Conservation (phyloP, 2,329 filamentous ascomycete genomes). For the Plectosphaerella plurivora region DNA sequence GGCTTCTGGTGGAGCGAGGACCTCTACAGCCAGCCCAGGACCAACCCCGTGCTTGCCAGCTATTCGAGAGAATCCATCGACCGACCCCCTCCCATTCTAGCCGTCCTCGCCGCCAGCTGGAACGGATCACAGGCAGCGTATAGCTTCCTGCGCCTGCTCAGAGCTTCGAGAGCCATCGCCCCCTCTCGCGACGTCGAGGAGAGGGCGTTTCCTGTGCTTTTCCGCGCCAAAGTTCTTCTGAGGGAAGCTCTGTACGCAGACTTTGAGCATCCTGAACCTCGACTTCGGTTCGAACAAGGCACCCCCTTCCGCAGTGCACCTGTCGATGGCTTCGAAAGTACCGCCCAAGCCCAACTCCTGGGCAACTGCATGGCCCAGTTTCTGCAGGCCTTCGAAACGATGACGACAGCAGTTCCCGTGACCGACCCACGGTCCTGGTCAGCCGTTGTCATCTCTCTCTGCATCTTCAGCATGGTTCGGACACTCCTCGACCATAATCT, state of each 20-base stretch:
- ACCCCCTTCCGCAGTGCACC: conserved; percentile 13
- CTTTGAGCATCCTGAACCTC: conserved; percentile 43
- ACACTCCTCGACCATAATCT: conserved; percentile 46
- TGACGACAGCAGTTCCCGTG: conserved; percentile 31
- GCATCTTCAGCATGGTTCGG: conserved; percentile 53
- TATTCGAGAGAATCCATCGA: conserved; percentile 33
- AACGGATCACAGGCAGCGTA: conserved; percentile 44
- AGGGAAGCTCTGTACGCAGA: conserved; percentile 52
- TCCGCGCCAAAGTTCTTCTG: conserved; percentile 50
- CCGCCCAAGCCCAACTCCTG: conserved; percentile 29
- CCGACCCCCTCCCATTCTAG: conserved; percentile 43
- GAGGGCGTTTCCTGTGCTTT: conserved; percentile 43
- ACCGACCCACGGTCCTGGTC: conserved; percentile 42
- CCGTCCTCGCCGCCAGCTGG: conserved; percentile 46
- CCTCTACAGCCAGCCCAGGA: conserved; percentile 32
- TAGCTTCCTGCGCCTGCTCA: conserved; percentile 48
- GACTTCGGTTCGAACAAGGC: conserved; percentile 27
- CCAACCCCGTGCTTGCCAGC: conserved; percentile 30
- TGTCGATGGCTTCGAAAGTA: conserved; percentile 40
- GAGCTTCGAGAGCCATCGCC: conserved; percentile 45
- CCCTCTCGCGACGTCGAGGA: conserved; percentile 43
- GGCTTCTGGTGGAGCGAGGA: conserved; percentile 56
- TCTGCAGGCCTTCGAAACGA: conserved; percentile 46
- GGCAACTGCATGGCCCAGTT: conserved; percentile 48
- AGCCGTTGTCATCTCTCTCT: conserved; percentile 49